Base-by-base conservation (phyloP, 176 grass and related monocot genomes). In the Oryza longistaminata region DNA sequence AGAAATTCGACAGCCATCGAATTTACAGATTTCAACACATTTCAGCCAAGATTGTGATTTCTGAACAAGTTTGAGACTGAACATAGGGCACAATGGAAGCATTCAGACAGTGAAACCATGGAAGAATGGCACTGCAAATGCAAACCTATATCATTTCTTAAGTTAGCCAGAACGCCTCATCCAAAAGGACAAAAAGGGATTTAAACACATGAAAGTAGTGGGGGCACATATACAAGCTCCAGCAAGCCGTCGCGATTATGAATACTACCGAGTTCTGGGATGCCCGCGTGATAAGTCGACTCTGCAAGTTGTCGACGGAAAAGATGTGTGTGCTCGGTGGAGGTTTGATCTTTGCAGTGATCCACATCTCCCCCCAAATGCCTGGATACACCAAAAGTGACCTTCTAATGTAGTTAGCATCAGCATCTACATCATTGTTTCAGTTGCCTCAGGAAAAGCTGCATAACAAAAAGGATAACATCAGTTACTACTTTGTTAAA, bases 381-480 rank as follows among this genome's bases (percentile, higher is more conserved):
- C 70, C 46, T 77, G 52, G 50, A 83, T 82, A 77, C 70, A 81
- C 70, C 16, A 83, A 82, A 77, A 77, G 40, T 53, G 81, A 46
- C 76, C 62, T 75, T 80, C 76, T 85, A 84, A 80, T 88, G 87
- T 73, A 55, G 68, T 84, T 85, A 88, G 81, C 87, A 84, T 74
- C 81, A 75, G 15, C 61, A 83, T 80, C 87, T 75, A 85, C 82
- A 80, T 66, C 70, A 21, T 76, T 64, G 27, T 39, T 43, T 69
- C 64, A 35, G 21, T 75, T 64, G 77, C 77, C 82, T 85, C 70
- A 85, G 50, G 70, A 61, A 85, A 89, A 85, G 49, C 87, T 89
- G 87, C 87, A 76, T 65, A 43, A 81, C 61, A 74, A 75, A 53
- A 80, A 43, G 82, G 44, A 31, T 37, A 85, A 66, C 50, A 80